Evolutionary conservation across 768 basidiomycete species (phyloP).

Genomic region (Leccinum disarticulatum): DNA sequence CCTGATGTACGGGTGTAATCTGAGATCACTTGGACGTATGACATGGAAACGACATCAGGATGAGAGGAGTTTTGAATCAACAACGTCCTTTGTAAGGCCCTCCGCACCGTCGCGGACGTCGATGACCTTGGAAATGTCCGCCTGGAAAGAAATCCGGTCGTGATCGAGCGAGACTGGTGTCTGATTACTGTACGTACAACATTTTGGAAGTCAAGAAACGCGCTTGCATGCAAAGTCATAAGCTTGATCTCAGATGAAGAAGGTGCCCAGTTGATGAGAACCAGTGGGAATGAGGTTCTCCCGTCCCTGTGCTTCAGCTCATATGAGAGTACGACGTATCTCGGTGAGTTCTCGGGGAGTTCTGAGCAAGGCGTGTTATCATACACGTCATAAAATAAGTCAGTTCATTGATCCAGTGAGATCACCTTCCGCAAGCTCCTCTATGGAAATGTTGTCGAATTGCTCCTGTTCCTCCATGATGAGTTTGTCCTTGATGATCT

Average conservation of each 20-base stretch:
- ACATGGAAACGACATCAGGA: constrained; percentile 8
- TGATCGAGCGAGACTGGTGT: background rate
- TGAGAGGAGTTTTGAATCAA: constrained; percentile 58
- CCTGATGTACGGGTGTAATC: background rate
- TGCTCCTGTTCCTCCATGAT: constrained; percentile 83
- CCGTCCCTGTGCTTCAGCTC: constrained; percentile 80
- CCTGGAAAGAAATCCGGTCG: constrained; percentile 41
- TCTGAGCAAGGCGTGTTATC: constrained; percentile 44
- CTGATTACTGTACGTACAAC: constrained; percentile 48
- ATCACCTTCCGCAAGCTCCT: constrained; percentile 85
- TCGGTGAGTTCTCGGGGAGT: constrained; percentile 82
- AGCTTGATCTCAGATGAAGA: constrained; percentile 71
- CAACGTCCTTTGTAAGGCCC: constrained; percentile 66
- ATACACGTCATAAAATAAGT: background rate
- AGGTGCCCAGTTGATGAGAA: constrained; percentile 89
- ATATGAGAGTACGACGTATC: constrained; percentile 84
- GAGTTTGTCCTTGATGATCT: constrained; percentile 84
- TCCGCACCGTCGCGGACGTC: constrained; percentile 84
- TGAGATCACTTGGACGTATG: background rate
- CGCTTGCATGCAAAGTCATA: constrained; percentile 81
- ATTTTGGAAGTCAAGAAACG: constrained; percentile 74
- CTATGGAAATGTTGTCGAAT: constrained; percentile 71
- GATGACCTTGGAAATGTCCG: constrained; percentile 75
- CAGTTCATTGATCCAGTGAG: constrained; percentile 1
- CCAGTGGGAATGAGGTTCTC: constrained; percentile 79